Conservation (phyloP, 1,284 basidiomycete species). For the Trichosporon asahii region DNA sequence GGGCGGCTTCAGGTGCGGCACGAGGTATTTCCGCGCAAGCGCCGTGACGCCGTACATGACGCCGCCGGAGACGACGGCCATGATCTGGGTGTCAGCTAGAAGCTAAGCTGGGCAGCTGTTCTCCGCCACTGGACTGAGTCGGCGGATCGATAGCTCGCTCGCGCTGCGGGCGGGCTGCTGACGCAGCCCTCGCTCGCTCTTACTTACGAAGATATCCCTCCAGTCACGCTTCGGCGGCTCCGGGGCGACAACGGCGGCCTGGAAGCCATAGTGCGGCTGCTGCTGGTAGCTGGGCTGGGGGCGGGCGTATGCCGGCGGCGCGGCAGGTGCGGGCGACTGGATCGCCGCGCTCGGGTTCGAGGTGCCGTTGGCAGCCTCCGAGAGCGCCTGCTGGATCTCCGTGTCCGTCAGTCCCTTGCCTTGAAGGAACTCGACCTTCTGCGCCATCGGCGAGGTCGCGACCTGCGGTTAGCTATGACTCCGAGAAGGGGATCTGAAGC, state of each 20-base stretch:
- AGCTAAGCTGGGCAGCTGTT: neutral
- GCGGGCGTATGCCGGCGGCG: constrained; percentile 46
- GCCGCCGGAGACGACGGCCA: constrained; percentile 84
- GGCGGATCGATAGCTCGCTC: neutral
- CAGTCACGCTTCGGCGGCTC: constrained; percentile 66
- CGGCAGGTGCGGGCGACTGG: constrained; percentile 25
- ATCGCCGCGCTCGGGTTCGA: constrained; percentile 14
- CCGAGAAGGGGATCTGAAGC: no score
- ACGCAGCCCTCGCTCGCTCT: neutral
- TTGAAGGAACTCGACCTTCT: constrained; percentile 88
- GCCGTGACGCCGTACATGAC: constrained; percentile 83
- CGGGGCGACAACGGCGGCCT: constrained; percentile 33
- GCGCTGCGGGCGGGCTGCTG: neutral
- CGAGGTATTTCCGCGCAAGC: constrained; percentile 85
- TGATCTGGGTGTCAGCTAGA: constrained; percentile 62
- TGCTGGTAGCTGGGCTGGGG: neutral
- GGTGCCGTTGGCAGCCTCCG: constrained; percentile 54
- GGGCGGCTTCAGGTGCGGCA: constrained; percentile 88
- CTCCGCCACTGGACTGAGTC: no score
- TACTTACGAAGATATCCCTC: constrained; percentile 86
- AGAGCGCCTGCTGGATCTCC: constrained; percentile 85
- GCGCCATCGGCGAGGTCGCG: constrained; percentile 68
- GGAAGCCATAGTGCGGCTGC: constrained; percentile 48
- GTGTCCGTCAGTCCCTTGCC: constrained; percentile 79
- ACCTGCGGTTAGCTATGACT: constrained; percentile 34